These are phyloP conservation scores for Nigrospora osmanthi DNA, from an alignment of 2,329 filamentous ascomycete genomes.

Conservation along the genomic window DNA sequence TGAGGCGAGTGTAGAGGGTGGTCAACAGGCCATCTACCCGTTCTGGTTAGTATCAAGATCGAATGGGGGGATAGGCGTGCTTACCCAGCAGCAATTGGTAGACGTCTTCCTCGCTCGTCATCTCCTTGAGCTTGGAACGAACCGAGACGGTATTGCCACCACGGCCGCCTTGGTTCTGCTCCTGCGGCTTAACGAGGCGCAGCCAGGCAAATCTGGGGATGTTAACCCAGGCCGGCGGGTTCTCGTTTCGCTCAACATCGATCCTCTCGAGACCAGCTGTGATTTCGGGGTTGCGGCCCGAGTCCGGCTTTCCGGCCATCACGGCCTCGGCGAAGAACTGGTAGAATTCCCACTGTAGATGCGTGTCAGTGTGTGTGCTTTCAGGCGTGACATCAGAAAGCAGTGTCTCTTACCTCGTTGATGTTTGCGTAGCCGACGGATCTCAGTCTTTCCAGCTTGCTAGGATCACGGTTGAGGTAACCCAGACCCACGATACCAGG, in stretches of 20 bases:
- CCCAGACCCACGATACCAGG: not conserved
- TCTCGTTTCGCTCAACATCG: slow-evolving; percentile 2
- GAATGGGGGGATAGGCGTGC: not conserved
- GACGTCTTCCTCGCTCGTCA: not conserved
- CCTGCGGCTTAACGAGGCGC: not conserved
- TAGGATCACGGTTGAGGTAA: not conserved
- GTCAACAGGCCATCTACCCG: not conserved
- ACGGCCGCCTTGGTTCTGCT: not conserved
- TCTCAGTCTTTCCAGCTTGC: not conserved
- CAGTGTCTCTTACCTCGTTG: not conserved
- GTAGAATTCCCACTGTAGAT: slow-evolving; percentile 1
- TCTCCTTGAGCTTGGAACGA: not conserved
- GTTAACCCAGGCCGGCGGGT: not conserved
- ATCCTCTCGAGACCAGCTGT: slow-evolving; percentile 6
- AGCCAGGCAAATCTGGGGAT: not conserved
- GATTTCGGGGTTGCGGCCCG: slow-evolving; percentile 3
- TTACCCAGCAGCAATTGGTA: not conserved
- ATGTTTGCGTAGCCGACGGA: not conserved
- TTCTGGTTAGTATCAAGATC: not conserved
- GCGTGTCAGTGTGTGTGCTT: no score
- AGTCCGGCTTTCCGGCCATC: not conserved
- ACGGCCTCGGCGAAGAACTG: slow-evolving; percentile 1
- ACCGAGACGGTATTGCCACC: not conserved
- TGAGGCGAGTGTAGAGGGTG: not conserved
- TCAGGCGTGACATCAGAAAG: no score